Evolutionary conservation across 805 yeast genomes (phyloP).

Genomic region (Starmerella vaccinii): DNA sequence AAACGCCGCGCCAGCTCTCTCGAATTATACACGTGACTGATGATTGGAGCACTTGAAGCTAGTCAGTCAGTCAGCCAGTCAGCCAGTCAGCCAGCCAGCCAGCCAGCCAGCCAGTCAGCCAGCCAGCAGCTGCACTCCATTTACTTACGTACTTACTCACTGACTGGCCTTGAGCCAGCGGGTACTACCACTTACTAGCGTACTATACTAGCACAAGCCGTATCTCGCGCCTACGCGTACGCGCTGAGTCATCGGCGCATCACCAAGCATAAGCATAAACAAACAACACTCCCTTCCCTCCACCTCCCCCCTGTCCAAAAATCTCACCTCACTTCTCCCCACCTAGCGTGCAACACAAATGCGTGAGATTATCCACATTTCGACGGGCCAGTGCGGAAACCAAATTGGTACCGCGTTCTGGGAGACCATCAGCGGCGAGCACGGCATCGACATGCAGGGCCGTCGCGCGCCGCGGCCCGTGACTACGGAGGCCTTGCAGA

Average conservation of each 20-base stretch:
- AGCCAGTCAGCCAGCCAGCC: no score
- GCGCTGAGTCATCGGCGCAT: constrained; percentile 2
- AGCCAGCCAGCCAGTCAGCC: no score
- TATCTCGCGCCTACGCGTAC: neutral
- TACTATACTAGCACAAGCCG: neutral
- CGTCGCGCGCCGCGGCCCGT: constrained; percentile 16
- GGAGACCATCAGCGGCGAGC: constrained; percentile 36
- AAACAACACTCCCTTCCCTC: constrained; percentile 11
- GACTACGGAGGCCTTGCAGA: neutral
- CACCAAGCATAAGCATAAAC: constrained; percentile 2
- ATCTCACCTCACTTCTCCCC: neutral
- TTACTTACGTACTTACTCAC: no score
- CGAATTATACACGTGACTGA: no score
- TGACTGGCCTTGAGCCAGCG: no score
- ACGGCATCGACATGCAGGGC: constrained; percentile 34
- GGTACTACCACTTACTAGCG: no score
- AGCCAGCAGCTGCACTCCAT: no score
- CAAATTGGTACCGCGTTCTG: constrained; percentile 54
- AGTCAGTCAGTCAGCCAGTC: no score
- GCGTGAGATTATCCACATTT: constrained; percentile 61
- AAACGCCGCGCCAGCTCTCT: no score
- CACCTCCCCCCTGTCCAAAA: neutral
- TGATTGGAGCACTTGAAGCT: no score
- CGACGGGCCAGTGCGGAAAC: constrained; percentile 98
- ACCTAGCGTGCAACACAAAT: constrained; percentile 26